Percentiles rank a stretch among this genome's conserved stretches.
These are phyloP conservation scores for Candida piceae DNA, from an alignment of 805 yeast genomes.

Conservation along the genomic window DNA sequence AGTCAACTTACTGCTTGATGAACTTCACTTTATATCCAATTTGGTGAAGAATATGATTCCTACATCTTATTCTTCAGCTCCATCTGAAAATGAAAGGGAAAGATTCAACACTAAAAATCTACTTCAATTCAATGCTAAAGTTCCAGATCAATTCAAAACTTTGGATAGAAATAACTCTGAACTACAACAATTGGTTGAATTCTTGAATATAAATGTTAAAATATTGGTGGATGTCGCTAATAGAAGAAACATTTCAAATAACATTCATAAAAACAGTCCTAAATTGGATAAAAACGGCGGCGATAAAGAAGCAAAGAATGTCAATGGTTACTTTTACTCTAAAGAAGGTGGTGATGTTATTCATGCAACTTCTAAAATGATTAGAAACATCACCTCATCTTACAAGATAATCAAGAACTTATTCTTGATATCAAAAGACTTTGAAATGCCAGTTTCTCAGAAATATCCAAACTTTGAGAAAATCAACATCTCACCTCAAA, in stretches of 20 bases:
- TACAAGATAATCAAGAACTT: conserved; percentile 55
- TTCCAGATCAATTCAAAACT: conserved; percentile 41
- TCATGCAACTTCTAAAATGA: conserved; percentile 37
- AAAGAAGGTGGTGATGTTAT: conserved; percentile 54
- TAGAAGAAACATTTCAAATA: conserved; percentile 13
- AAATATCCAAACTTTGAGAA: conserved; percentile 60
- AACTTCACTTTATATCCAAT: conserved; percentile 34
- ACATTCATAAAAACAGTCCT: conserved; percentile 20
- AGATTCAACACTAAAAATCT: conserved; percentile 4
- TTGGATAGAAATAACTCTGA: conserved; percentile 40
- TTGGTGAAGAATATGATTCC: conserved; percentile 19
- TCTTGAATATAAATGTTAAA: conserved; percentile 60
- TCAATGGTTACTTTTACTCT: conserved; percentile 57
- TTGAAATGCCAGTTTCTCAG: conserved; percentile 52
- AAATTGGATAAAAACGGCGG: neutral
- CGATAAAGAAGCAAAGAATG: too few species aligned
- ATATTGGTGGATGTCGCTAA: conserved; percentile 41
- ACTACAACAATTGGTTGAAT: conserved; percentile 55
- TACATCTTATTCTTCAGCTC: conserved; percentile 18
- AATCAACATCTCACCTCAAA: conserved; percentile 53
- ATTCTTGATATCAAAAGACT: conserved; percentile 59
- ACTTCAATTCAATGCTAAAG: conserved; percentile 18
- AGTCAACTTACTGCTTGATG: conserved; percentile 58
- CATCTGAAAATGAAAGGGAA: conserved; percentile 31
- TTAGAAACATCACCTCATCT: conserved; percentile 40